A percentile compares a stretch with the other conserved stretches of the same genome.
phyloP scores from a whole-genome alignment of 768 basidiomycete species.

The Suillus subaureus region DNA sequence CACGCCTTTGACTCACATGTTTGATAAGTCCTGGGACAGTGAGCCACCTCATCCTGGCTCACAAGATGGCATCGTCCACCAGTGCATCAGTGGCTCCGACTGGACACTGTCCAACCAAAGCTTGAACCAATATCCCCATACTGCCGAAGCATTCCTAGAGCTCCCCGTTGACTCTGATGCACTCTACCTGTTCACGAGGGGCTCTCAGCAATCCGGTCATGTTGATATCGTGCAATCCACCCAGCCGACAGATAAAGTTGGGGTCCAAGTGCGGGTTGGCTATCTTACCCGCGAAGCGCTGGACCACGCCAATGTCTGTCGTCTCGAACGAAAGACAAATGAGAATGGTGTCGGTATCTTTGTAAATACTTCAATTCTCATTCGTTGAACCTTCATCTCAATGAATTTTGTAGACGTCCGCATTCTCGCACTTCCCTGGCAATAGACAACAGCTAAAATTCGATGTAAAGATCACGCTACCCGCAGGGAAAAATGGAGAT shows the following conservation, averaged over 20 bases:
- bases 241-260: conserved; percentile 27
- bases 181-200: conserved; percentile 34
- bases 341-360: conserved; percentile 37
- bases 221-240: conserved; percentile 34
- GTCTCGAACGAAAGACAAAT: conserved; percentile 24
- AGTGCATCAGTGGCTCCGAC: conserved; percentile 21
- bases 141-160: conserved; percentile 29
- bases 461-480: conserved; percentile 41
- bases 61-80: conserved; percentile 8
- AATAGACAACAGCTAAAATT: conserved; percentile 30
- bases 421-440: conserved; percentile 11
- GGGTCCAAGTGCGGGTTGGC: conserved; percentile 31
- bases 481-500: conserved; percentile 24
- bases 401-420: conserved; percentile 34
- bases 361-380: conserved; percentile 22
- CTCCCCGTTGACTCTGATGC: conserved; percentile 34
- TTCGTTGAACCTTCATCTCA: neutral
- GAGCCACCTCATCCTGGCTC: neutral
- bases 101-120: conserved; percentile 18
- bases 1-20: neutral
- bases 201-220: conserved; percentile 27
- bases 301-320: conserved; percentile 32
- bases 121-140: conserved; percentile 22
- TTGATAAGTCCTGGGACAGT: neutral
- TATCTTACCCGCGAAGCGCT: conserved; percentile 22